Evolutionary conservation across 306 rosid genomes (phyloP).

Genomic region (Inga oerstediana): DNA sequence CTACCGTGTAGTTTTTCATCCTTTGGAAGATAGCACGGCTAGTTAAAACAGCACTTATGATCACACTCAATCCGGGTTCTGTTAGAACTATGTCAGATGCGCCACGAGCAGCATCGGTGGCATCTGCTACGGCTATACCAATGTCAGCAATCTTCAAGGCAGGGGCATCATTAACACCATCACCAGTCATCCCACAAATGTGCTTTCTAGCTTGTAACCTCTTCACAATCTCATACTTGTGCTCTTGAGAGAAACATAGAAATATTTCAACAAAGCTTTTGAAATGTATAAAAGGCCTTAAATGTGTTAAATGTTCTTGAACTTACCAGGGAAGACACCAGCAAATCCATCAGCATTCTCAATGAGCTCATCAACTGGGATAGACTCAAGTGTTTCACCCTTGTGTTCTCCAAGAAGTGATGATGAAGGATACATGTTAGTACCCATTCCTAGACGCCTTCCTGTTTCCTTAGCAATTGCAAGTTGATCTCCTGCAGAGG

Average conservation of each 20-base stretch:
- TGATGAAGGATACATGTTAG: conserved; percentile 83
- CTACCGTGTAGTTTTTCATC: conserved; percentile 84
- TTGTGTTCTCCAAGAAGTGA: conserved; percentile 63
- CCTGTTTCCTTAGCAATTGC: conserved; percentile 84
- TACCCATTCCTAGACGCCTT: conserved; percentile 83
- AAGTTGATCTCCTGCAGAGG: conserved; percentile 69
- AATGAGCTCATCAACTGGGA: conserved; percentile 72
- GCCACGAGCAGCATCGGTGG: conserved; percentile 75
- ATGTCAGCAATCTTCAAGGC: conserved; percentile 82
- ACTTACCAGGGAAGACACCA: conserved; percentile 80
- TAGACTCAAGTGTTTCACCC: conserved; percentile 41
- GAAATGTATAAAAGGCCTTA: neutral
- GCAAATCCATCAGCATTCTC: conserved; percentile 87
- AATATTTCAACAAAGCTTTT: neutral
- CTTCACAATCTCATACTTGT: conserved; percentile 79
- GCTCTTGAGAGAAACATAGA: conserved; percentile 50
- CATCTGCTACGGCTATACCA: conserved; percentile 80
- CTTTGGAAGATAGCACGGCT: conserved; percentile 81
- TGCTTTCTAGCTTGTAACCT: conserved; percentile 72
- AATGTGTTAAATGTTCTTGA: neutral
- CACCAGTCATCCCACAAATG: conserved; percentile 87
- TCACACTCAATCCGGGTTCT: conserved; percentile 82
- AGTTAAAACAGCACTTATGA: conserved; percentile 77
- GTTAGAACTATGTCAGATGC: conserved; percentile 83
- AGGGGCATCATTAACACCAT: conserved; percentile 83